Base-by-base conservation (phyloP, 345 rosid species). In the Hypericum androsaemum region DNA sequence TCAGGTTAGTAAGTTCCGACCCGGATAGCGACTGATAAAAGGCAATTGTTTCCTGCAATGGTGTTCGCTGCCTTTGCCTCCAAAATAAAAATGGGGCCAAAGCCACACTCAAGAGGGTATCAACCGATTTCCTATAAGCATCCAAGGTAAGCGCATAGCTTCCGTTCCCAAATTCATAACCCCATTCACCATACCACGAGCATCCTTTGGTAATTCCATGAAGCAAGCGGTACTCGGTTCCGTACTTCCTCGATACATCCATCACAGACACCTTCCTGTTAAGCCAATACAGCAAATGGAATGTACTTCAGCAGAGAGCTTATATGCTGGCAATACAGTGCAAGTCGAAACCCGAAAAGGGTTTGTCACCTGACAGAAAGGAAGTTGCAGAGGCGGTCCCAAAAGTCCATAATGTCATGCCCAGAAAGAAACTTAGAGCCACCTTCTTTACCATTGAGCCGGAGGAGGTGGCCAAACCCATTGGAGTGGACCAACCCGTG, bases 161-260 rank as follows among this genome's bases (percentile, higher is more conserved):
- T 45, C 92, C 88, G 28, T 75, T 60, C 37, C 65, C 75, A 58
- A 86, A 81, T 38, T 74, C 74, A 63, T 86, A 79, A 1, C 83
- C 88, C 92, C 92, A 83, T 13, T 71, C 61, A 32, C 74, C 80
- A 58, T 77, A 86, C 95, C 95, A 86, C 0, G 88, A 72, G 52
- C 63, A 69, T 7, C 92, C 88, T 15, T 53, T 59, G 22, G 81
- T 51, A 15, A 83, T 50, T 56, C 84, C 77, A 64, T 77, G 74
- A 47, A 86, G 80, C 60, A 83, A 59, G 7, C 95, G 58, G 43
- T 70, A 77, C 55, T 77, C 84, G 65, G 76, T 69, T 16, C 75
- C 86, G 28, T 81, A 74, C 61, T 86, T 86, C 63, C 56, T 81
- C 5, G 84, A 83, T 43, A 81, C 82, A 65, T 83, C 92, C 92